Base-by-base conservation (phyloP, 2,329 filamentous ascomycete species). In the Fusarium continuum region DNA sequence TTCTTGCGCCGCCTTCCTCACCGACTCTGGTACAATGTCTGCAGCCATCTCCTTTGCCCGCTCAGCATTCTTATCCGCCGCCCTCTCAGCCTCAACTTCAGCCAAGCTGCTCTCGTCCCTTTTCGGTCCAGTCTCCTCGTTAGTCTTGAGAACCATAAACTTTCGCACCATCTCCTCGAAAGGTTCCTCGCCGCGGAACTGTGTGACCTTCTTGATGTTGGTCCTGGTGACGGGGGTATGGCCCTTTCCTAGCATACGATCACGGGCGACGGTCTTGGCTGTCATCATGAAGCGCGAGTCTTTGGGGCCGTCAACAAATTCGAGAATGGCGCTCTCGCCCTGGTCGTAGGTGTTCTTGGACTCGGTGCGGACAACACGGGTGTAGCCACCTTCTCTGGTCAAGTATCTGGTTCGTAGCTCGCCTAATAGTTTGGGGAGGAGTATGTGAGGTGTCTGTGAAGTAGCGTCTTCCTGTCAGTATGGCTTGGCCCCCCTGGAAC, bases 281-380 rank as follows among this genome's bases (percentile, higher is more conserved):
- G 93, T 97, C 85, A 98, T 88, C 71, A 92, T 92, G 79, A 97
- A 97, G 28, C 93, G 91, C 82, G 97, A 91, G 78, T 99, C 95
- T 75, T 89, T 91, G 28, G 93, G 92, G 29, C 94, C 93, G 77
- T 99, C 95, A 61, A 99, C 93, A 26, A 99, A 86, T 79, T 98
- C 93, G 41, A 99, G 88, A 64, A 99, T 93, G 19, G 95, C 94
- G 28, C 90, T 93, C 64, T 89, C 86, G 8, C 91, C 94, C 79
- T 97, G 92, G 77, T 98, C 94, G 75, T 83, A 83, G 72, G 86
- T 85, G 76, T 94, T 92, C 71, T 91, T 86, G 54, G 95, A 91
- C 78, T 98, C 94, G 65, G 96, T 93, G 68, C 93, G 91, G 41
- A 97, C 87, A 10, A 99, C 91, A 36, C 95, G 91, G 16, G 95